Evolutionary conservation across 805 yeast species (phyloP), one percentile per base, ranked within the genome.

Genomic region (Starmerella sirachaensis): DNA sequence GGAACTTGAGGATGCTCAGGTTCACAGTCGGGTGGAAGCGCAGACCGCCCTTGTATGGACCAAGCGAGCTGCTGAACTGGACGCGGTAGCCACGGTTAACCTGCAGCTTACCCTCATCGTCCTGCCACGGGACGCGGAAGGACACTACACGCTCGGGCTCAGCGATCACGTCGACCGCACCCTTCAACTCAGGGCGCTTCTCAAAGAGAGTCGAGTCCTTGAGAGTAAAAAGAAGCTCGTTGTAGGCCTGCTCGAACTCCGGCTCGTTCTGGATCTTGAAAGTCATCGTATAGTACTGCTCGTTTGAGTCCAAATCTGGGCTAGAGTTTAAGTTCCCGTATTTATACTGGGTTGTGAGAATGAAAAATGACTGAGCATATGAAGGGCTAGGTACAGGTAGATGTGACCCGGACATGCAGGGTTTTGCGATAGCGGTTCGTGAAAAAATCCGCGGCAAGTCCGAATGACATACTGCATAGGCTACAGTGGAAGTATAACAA

Each of bases 31-130:
- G 96, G 71, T 88, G 97, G 76, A 88, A 80, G 67, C 98, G 78
- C 55, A 88, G 74, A 62, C 98, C 98, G 61, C 98, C 98, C 72
- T 88, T 88, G 82, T 84, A 88, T 55, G 98, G 98, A 61, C 98
- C 98, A 51, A 91, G 72, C 40, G 96, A 93, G 40, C 95, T 84
- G 78, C 85, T 88, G 74, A 83, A 88, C 70, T 88, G 98, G 48
- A 88, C 96, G 69, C 98, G 76, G 85, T 74, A 88, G 63, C 97
- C 98, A 53, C 85, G 75, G 77, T 91, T 91, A 51, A 88, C 93
- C 69, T 85, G 88, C 58, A 82, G 68, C 57, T 72, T 77, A 55
- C 94, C 94, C 53, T 76, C 68, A 69, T 91, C 98, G 61, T 88
- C 83, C 68, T 91, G 96, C 98, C 98, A 88, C 40, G 79, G 73